A percentile compares a stretch with the other conserved stretches of the same genome.
Conservation (phyloP, 805 yeast genomes). For the Yarrowia bubula region DNA sequence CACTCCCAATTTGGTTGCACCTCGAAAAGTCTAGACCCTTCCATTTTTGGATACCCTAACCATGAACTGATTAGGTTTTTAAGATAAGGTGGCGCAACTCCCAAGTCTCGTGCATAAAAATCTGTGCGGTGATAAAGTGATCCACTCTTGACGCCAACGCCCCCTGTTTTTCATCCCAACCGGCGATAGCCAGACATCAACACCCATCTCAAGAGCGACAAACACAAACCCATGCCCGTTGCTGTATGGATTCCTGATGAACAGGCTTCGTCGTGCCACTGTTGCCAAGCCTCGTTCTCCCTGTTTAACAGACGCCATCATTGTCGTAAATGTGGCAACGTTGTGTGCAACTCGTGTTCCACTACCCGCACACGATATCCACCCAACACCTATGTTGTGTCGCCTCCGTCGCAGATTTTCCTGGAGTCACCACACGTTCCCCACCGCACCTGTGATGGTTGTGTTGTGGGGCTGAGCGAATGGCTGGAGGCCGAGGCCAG, state of each 20-base stretch:
- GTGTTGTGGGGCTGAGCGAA: constrained; percentile 58
- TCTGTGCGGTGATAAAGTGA: constrained; percentile 17
- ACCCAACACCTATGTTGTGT: constrained; percentile 57
- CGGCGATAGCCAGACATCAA: background rate
- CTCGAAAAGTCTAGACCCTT: background rate
- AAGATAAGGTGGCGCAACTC: constrained; percentile 23
- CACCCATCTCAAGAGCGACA: background rate
- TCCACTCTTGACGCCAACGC: background rate
- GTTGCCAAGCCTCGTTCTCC: constrained; percentile 54
- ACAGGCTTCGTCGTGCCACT: constrained; percentile 45
- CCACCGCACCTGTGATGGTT: constrained; percentile 73
- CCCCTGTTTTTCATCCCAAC: background rate
- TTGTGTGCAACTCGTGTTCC: constrained; percentile 73
- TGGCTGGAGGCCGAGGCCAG: constrained; percentile 3
- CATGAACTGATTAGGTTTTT: background rate
- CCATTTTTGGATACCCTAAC: background rate
- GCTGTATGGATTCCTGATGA: constrained; percentile 22
- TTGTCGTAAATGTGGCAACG: constrained; percentile 71
- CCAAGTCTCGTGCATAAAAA: constrained; percentile 22
- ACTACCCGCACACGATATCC: constrained; percentile 51
- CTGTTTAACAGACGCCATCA: constrained; percentile 76
- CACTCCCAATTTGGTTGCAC: background rate
- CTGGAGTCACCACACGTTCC: constrained; percentile 53
- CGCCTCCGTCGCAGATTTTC: constrained; percentile 50
- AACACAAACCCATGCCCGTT: constrained; percentile 4